These are phyloP conservation scores for Lentinula sp. DNA, from an alignment of 768 basidiomycete species.

Conservation along the genomic window DNA sequence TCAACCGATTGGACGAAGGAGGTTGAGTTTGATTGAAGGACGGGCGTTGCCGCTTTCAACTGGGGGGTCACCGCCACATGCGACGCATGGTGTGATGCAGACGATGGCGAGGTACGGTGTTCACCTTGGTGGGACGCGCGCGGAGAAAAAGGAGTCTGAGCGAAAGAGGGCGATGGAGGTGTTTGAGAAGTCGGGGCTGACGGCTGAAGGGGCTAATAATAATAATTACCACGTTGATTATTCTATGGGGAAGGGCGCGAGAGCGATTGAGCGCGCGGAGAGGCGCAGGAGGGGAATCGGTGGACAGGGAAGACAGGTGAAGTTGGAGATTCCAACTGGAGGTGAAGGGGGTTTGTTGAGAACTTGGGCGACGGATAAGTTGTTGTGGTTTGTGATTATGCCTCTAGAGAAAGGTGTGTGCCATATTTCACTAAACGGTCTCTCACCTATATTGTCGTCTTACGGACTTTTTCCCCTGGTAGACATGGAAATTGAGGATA, in stretches of 20 bases:
- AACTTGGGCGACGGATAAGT: background rate
- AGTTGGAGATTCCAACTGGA: background rate
- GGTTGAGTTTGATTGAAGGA: background rate
- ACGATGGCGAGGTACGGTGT: background rate
- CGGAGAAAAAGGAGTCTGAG: background rate
- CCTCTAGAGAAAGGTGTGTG: background rate
- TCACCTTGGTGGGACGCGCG: background rate
- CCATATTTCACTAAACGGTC: too few relatives aligned
- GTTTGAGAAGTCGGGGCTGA: background rate
- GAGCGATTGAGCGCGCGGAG: slow-evolving; percentile 1
- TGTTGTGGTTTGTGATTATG: background rate
- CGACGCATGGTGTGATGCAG: background rate
- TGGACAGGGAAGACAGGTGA: background rate
- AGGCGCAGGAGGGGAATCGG: background rate
- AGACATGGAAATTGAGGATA: slow-evolving; percentile 1
- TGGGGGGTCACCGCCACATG: background rate
- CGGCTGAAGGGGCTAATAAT: background rate
- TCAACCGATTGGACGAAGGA: background rate
- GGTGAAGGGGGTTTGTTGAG: background rate
- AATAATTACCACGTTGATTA: background rate
- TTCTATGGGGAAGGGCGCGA: background rate
- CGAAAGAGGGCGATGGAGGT: background rate
- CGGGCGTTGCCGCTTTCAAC: background rate
- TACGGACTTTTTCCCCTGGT: background rate
- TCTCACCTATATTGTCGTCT: background rate